Percentiles rank a stretch among this genome's conserved stretches.
Conservation (phyloP, 495 filamentous ascomycete genomes). For the Filosporella fistucella region DNA sequence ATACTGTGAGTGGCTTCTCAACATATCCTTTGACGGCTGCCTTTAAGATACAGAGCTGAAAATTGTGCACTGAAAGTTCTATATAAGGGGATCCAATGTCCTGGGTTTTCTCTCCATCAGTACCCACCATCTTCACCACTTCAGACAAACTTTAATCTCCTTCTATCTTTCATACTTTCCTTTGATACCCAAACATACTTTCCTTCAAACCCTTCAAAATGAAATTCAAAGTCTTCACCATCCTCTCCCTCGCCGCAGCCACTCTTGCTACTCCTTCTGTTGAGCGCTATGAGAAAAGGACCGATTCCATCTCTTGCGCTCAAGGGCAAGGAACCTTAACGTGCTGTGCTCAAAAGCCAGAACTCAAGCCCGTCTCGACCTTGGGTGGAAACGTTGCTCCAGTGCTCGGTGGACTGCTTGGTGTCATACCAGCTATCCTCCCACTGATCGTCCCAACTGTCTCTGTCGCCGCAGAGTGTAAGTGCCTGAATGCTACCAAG, state of each 20-base stretch:
- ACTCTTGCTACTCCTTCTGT: background rate
- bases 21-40: too few species aligned
- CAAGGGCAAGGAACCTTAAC: background rate
- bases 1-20: too few species aligned
- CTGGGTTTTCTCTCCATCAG: too few species aligned
- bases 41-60: too few species aligned
- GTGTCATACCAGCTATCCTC: background rate
- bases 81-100: too few species aligned
- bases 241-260: background rate
- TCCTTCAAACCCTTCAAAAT: slow-evolving; percentile 1
- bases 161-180: background rate
- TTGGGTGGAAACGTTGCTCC: too few species aligned
- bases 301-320: background rate
- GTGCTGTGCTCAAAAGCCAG: background rate
- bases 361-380: too few species aligned
- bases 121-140: too few species aligned
- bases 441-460: background rate
- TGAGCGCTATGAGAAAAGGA: background rate
- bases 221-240: slow-evolving; percentile 6
- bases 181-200: background rate
- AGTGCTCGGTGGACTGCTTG: background rate
- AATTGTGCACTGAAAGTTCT: too few species aligned
- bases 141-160: background rate
- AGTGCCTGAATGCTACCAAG: background rate
- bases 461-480: background rate